Evolutionary conservation across 164 flowering plant genomes (phyloP).

Genomic region (Chloranthus sessilifolius): DNA sequence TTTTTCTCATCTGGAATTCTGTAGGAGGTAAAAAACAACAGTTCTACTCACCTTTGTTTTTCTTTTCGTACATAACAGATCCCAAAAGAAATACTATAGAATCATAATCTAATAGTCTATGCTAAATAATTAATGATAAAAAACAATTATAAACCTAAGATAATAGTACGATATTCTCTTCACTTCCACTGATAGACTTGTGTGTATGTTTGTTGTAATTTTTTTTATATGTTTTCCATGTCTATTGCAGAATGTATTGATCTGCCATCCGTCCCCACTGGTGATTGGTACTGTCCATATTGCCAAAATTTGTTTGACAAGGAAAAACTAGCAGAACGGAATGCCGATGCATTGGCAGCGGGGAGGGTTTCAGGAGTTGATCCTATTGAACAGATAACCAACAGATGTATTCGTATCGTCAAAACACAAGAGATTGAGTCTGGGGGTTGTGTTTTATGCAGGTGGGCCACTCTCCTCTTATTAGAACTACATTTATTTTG

Average conservation of each 20-base stretch:
- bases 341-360: slow-evolving; percentile 77
- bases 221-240: not conserved
- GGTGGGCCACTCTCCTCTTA: slow-evolving; percentile 40
- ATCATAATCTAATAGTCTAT: too few relatives aligned
- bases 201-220: not conserved
- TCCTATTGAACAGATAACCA: slow-evolving; percentile 55
- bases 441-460: slow-evolving; percentile 77
- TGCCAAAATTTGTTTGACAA: slow-evolving; percentile 47
- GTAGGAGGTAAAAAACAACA: too few relatives aligned
- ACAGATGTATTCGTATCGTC: slow-evolving; percentile 71
- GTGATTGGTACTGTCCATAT: slow-evolving; percentile 63
- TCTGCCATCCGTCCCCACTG: slow-evolving; percentile 39
- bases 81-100: too few relatives aligned
- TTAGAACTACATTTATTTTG: too few relatives aligned
- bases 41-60: too few relatives aligned
- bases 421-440: slow-evolving; percentile 33
- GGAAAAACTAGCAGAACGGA: slow-evolving; percentile 48
- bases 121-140: too few relatives aligned
- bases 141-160: too few relatives aligned
- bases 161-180: too few relatives aligned
- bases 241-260: slow-evolving; percentile 59
- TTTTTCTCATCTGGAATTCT: too few relatives aligned
- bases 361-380: slow-evolving; percentile 74
- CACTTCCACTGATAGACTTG: too few relatives aligned
- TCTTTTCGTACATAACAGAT: too few relatives aligned